These are phyloP conservation scores for Pythium coloratum DNA, from an alignment of 352 stramenopile species.

Conservation along the genomic window DNA sequence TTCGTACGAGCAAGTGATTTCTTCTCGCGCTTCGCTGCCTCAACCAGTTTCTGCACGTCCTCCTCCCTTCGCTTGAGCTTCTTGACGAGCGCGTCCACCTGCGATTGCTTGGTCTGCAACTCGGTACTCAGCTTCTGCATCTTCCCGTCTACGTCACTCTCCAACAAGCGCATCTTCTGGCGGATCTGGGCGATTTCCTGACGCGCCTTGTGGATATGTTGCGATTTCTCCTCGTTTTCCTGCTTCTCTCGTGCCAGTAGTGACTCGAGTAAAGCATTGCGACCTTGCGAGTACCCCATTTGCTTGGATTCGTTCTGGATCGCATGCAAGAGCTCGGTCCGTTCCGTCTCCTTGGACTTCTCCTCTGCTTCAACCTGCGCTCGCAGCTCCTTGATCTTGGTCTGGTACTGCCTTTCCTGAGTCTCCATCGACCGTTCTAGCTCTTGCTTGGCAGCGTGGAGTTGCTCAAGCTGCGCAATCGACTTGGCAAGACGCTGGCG, in stretches of 20 bases:
- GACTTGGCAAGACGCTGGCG: slow-evolving; percentile 50
- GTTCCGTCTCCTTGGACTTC: slow-evolving; percentile 49
- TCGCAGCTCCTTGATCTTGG: slow-evolving; percentile 53
- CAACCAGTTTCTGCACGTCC: slow-evolving; percentile 40
- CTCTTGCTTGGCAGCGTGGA: slow-evolving; percentile 18
- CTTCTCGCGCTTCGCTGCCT: slow-evolving; percentile 50
- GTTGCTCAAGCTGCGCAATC: slow-evolving; percentile 43
- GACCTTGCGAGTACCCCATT: slow-evolving; percentile 64
- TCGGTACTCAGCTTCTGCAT: slow-evolving; percentile 53
- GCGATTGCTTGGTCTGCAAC: slow-evolving; percentile 57
- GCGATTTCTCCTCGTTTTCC: slow-evolving; percentile 56
- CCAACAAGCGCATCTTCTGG: slow-evolving; percentile 54
- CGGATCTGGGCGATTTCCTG: slow-evolving; percentile 59
- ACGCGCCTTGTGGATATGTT: slow-evolving; percentile 48
- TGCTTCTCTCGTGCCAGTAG: slow-evolving; percentile 60
- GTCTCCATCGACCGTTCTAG: slow-evolving; percentile 36
- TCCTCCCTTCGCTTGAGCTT: slow-evolving; percentile 59
- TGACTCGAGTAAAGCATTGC: slow-evolving; percentile 57
- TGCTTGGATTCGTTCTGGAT: slow-evolving; percentile 63
- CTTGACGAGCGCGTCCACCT: slow-evolving; percentile 56
- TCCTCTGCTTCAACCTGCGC: slow-evolving; percentile 43
- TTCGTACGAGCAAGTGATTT: slow-evolving; percentile 50
- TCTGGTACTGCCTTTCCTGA: slow-evolving; percentile 54
- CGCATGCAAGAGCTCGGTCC: slow-evolving; percentile 50
- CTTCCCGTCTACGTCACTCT: slow-evolving; percentile 62